Base-by-base conservation (phyloP, 495 filamentous ascomycete genomes). In the Viridothelium virens region DNA sequence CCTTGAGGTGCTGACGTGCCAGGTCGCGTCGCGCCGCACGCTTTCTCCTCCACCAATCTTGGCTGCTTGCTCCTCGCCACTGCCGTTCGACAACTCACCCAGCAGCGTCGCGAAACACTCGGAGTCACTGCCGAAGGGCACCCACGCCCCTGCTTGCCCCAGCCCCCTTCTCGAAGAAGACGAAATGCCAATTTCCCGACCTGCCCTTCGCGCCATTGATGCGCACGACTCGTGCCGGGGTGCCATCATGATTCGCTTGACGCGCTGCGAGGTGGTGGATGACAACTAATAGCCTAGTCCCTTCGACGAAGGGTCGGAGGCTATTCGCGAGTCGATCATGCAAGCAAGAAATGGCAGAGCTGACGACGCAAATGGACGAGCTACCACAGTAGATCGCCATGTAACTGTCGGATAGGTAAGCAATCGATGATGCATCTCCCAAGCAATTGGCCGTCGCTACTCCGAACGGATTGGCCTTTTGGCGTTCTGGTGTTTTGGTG, bases 81-180 rank as follows among this genome's bases (percentile, higher is more conserved):
- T 53, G 12, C 18, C 48, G 48, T 53, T 18, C 25, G 31, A 59
- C 53, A 59, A 59, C 53, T 59, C 53, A 59, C 18, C 53, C 53
- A 59, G 53, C 53, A 18, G 7, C 14, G 53, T 25, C 25, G 25
- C 25, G 25, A 18, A 59, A 59, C 53, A 59, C 3, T 59, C 5
- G 25, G 53, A 59, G 48, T n/a, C 9, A 53, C 5, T 53, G 48
- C 48, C 48, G 48, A n/a, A 53, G 9, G 16, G 41, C 41, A 46
- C 9, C 41, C 7, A 16, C 41, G 25, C 41, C 16, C 41, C 41
- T 46, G 9, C 41, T 46, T 16, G 16, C 18, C 53, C 53, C 53
- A 59, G 53, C 53, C 53, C 14, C 53, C 31, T 18, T 18, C 53
- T 36, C 11, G 25, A 59, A 7, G 25, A 36, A 36, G 25, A 59